Conservation (phyloP, 306 rosid genomes). For the Lathyrus tuberosus region DNA sequence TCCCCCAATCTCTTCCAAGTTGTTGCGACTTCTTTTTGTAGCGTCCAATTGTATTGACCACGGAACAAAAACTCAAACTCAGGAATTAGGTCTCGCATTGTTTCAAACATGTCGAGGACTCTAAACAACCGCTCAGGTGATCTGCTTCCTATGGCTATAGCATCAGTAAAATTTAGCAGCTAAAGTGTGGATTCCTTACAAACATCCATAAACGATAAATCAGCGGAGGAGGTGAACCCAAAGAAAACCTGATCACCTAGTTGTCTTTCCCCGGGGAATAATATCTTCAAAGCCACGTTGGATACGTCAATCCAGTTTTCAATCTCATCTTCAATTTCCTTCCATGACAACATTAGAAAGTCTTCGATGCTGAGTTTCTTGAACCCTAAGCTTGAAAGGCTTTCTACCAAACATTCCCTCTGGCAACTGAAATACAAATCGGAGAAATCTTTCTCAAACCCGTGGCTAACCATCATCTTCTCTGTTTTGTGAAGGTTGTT, state of each 20-base stretch:
- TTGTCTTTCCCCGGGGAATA: slow-evolving; percentile 75
- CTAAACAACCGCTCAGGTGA: slow-evolving; percentile 76
- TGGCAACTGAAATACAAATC: no score
- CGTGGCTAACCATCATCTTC: no score
- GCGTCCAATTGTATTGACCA: slow-evolving; percentile 44
- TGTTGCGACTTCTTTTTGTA: not conserved
- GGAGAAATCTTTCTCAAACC: no score
- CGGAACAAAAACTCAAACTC: slow-evolving; percentile 73
- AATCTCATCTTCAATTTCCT: no score
- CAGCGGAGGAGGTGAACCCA: slow-evolving; percentile 71
- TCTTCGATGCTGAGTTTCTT: no score
- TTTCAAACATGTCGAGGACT: slow-evolving; percentile 77
- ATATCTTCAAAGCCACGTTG: slow-evolving; percentile 68
- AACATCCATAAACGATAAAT: slow-evolving; percentile 84
- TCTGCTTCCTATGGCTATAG: slow-evolving; percentile 70
- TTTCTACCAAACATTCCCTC: no score
- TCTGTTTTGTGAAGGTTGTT: no score
- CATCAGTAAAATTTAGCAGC: slow-evolving; percentile 76
- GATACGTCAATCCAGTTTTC: no score
- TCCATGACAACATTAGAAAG: no score
- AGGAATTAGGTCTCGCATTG: slow-evolving; percentile 69
- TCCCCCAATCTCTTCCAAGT: slow-evolving; percentile 88
- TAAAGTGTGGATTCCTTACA: slow-evolving; percentile 75
- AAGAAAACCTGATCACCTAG: slow-evolving; percentile 73
- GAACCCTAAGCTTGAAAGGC: no score